Evolutionary conservation across 495 filamentous ascomycete genomes (phyloP), one percentile per base, ranked within the genome.

Genomic region (Evernia prunastri): DNA sequence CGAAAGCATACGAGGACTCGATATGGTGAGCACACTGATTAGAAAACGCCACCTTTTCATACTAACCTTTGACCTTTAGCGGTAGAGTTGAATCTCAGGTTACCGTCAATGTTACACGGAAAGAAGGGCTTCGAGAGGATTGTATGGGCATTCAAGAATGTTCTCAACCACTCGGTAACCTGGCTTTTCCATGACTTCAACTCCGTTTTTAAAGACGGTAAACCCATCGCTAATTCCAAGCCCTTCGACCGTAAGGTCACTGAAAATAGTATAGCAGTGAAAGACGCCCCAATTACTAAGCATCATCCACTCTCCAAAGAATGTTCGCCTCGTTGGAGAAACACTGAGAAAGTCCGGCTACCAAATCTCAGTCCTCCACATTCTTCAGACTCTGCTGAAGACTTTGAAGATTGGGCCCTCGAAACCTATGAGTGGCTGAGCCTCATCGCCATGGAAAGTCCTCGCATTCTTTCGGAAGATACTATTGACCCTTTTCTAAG

Each of bases 111-210:
- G 90, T 71, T 91, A 11, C 90, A 90, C 69, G 94, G 93, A 35
- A 96, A 93, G 73, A 95, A 94, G 68, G 89, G 88, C 0, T 97
- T 97, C 66, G 87, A 95, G 63, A 83, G 91, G 51, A 82, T 97
- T 45, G 77, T 89, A 18, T 91, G 91, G 78, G 91, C 91, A 17
- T 92, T 88, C 73, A 86, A 89, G 63, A 92, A 96, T 66, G 89
- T 90, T 42, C 79, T 97, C 10, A 86, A 82, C 43, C 72, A 82
- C 39, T 83, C 89, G 2, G 66, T 90, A 31, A 84, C 85, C 1
- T 97, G 93, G 91, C 79, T 97, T 3, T 93, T 97, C 70, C 86
- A 82, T 74, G 87, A 92, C 68, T 70, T 88, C 4, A 76, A 25
- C 4, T 29, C 25, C 4, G 33, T 12, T 36, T 27, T 42, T 39